phyloP scores from a whole-genome alignment of 164 flowering plant genomes.

The Vitis riparia region DNA sequence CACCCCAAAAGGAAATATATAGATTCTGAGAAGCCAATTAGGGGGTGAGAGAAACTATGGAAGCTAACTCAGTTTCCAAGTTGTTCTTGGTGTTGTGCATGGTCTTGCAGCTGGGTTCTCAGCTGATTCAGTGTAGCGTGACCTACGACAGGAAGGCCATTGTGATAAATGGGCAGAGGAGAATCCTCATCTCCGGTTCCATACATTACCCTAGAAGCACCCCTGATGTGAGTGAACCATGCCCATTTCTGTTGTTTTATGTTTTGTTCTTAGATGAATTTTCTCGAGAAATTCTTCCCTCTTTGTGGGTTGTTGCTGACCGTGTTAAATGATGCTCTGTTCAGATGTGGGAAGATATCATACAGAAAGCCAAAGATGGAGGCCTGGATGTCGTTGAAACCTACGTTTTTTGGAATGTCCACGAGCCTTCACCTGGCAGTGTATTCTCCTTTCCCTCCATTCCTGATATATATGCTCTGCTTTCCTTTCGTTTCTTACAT shows the following conservation, averaged over 20 bases:
- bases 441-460: constrained; percentile 23
- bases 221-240: constrained; percentile 42
- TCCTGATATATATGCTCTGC: neutral
- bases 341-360: constrained; percentile 88
- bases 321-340: constrained; percentile 3
- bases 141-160: constrained; percentile 56
- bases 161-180: constrained; percentile 50
- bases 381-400: constrained; percentile 82
- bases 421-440: constrained; percentile 72
- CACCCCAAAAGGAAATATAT: neutral
- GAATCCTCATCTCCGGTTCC: constrained; percentile 60
- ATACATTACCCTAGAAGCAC: constrained; percentile 73
- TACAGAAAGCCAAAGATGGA: constrained; percentile 76
- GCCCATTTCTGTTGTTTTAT: neutral
- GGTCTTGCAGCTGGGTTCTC: constrained; percentile 19
- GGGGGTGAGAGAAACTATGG: constrained; percentile 16
- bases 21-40: neutral
- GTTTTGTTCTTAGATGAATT: neutral
- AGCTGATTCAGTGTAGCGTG: constrained; percentile 39
- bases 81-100: constrained; percentile 19
- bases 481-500: neutral
- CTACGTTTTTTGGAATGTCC: constrained; percentile 87
- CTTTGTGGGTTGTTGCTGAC: constrained; percentile 5
- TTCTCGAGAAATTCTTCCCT: neutral
- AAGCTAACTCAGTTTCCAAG: constrained; percentile 14